phyloP scores from a whole-genome alignment of 2,329 filamentous ascomycete species.

The Rachicladosporium sp. region DNA sequence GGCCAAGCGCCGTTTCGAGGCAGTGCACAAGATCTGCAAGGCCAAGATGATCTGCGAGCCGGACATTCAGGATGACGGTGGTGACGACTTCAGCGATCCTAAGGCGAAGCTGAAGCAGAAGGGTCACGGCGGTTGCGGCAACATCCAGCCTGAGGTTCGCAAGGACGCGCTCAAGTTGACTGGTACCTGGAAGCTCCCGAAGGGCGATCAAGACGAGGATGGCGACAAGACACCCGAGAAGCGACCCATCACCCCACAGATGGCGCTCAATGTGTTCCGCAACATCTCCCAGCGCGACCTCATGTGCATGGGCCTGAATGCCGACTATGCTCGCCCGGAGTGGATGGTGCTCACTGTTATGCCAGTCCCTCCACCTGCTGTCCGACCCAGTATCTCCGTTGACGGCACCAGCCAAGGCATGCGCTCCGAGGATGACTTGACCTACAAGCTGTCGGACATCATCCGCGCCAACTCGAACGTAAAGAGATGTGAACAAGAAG shows the following conservation, averaged over 20 bases:
- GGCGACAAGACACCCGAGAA: constrained; percentile 59
- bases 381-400: constrained; percentile 93
- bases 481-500: constrained; percentile 77
- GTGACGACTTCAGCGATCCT: constrained; percentile 55
- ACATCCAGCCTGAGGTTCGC: constrained; percentile 75
- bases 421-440: constrained; percentile 96
- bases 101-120: constrained; percentile 41
- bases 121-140: constrained; percentile 83
- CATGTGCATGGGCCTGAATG: constrained; percentile 77
- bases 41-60: constrained; percentile 75
- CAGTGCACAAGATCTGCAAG: constrained; percentile 86
- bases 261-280: constrained; percentile 75
- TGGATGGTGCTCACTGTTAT: constrained; percentile 97
- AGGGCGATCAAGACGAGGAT: constrained; percentile 61
- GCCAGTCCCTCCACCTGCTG: constrained; percentile 87
- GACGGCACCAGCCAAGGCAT: constrained; percentile 86
- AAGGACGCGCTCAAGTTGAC: constrained; percentile 76
- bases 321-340: constrained; percentile 88
- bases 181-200: constrained; percentile 58
- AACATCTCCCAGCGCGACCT: constrained; percentile 74
- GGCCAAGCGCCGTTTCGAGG: constrained; percentile 86
- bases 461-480: constrained; percentile 96
- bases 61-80: constrained; percentile 54
- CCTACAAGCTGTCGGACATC: constrained; percentile 97
- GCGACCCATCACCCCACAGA: constrained; percentile 67